Evolutionary conservation across 2,329 filamentous ascomycete genomes (phyloP).

Genomic region (Seiridium unicorne): DNA sequence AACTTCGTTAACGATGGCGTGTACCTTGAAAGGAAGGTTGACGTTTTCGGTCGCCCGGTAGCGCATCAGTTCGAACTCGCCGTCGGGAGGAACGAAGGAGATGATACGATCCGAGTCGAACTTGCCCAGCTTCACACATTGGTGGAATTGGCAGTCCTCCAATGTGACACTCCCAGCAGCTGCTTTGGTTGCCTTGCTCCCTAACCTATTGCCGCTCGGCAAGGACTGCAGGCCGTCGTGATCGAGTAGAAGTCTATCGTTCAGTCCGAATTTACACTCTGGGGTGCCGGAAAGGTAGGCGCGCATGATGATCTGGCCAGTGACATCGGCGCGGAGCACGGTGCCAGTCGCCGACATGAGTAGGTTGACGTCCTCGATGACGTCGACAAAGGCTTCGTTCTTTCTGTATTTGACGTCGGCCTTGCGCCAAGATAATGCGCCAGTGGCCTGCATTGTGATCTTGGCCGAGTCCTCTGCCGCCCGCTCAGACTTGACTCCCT

Average conservation of each 20-base stretch:
- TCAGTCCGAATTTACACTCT: conserved; percentile 98
- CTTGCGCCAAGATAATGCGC: conserved; percentile 93
- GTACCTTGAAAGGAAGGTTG: conserved; percentile 97
- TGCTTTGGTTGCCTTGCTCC: conserved; percentile 88
- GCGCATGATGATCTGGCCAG: conserved; percentile 97
- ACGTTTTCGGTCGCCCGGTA: conserved; percentile 98
- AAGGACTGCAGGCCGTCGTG: conserved; percentile 64
- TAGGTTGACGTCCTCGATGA: conserved; percentile 98
- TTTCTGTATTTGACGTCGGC: conserved; percentile 99
- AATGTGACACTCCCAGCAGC: conserved; percentile 93
- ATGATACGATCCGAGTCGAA: conserved; percentile 97
- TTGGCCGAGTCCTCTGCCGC: conserved; percentile 89
- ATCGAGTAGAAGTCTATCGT: conserved; percentile 91
- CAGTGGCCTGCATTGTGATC: conserved; percentile 99
- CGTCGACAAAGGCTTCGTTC: conserved; percentile 98
- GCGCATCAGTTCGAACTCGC: conserved; percentile 97
- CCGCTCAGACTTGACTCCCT: conserved; percentile 91
- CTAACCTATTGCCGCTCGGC: conserved; percentile 73
- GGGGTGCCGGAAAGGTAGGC: conserved; percentile 95
- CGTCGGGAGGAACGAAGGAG: conserved; percentile 93
- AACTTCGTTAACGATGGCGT: conserved; percentile 96
- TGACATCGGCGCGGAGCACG: conserved; percentile 92
- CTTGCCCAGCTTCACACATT: conserved; percentile 95
- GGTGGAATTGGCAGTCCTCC: conserved; percentile 98
- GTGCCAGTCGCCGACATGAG: conserved; percentile 98